Evolutionary conservation across 2,329 filamentous ascomycete species (phyloP).

Genomic region (Dothidotthia symphoricarpi): DNA sequence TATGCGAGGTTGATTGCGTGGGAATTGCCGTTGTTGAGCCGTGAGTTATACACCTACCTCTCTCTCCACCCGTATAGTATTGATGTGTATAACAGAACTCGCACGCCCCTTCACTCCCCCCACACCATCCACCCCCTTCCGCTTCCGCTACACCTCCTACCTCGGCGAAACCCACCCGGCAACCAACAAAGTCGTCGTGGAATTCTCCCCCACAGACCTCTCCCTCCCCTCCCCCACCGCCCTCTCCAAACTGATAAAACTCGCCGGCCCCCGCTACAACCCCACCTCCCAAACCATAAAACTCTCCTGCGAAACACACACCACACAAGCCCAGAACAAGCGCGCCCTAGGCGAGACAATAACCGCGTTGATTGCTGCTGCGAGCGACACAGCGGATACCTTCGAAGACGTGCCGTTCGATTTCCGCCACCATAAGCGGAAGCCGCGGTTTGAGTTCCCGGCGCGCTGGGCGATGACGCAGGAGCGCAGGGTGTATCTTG

Average conservation of each 20-base stretch:
- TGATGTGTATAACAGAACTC: slow-evolving; percentile 58
- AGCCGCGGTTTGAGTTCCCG: slow-evolving; percentile 70
- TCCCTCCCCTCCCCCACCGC: slow-evolving; percentile 63
- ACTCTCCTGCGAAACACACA: slow-evolving; percentile 87
- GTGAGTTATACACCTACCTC: slow-evolving; percentile 57
- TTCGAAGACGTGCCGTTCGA: slow-evolving; percentile 91
- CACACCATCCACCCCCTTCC: slow-evolving; percentile 65
- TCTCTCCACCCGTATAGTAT: too few relatives aligned
- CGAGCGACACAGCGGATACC: slow-evolving; percentile 71
- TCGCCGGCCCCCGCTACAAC: slow-evolving; percentile 83
- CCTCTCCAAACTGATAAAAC: slow-evolving; percentile 78
- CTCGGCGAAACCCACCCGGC: slow-evolving; percentile 92
- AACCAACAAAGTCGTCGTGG: slow-evolving; percentile 88
- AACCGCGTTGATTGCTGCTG: slow-evolving; percentile 68
- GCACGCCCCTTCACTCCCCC: slow-evolving; percentile 78
- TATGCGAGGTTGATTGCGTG: slow-evolving; percentile 85
- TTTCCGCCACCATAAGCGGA: slow-evolving; percentile 75
- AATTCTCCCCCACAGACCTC: slow-evolving; percentile 77
- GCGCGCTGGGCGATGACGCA: slow-evolving; percentile 77
- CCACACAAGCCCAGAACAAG: slow-evolving; percentile 93
- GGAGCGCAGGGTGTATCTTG: slow-evolving; percentile 64
- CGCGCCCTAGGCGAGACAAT: slow-evolving; percentile 83
- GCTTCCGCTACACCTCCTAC: slow-evolving; percentile 96
- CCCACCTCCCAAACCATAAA: slow-evolving; percentile 76
- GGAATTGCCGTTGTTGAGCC: slow-evolving; percentile 89